Evolutionary conservation across 2,329 filamentous ascomycete species (phyloP).

Genomic region (Capronia coronata): DNA sequence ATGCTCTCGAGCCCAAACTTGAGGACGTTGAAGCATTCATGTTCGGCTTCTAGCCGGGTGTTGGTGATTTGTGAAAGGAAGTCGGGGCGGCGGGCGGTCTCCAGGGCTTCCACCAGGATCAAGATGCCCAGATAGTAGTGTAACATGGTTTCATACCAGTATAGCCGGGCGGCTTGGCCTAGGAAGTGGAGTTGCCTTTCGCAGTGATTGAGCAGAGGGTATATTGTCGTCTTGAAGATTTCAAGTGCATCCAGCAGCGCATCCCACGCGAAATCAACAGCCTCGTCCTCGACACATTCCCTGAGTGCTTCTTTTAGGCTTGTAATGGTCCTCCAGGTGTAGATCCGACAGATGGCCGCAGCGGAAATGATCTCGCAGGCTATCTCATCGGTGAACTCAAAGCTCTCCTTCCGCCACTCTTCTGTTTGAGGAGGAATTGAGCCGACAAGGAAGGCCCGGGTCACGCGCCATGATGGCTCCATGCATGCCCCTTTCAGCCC

Average conservation of each 20-base stretch:
- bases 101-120: conserved; percentile 28
- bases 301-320: conserved; percentile 31
- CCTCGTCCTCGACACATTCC: conserved; percentile 30
- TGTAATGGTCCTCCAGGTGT: conserved; percentile 30
- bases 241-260: no score
- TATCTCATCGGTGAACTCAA: conserved; percentile 28
- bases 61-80: conserved; percentile 24
- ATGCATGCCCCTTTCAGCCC: conserved; percentile 31
- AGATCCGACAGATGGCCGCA: conserved; percentile 29
- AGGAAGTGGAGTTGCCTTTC: conserved; percentile 31
- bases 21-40: conserved; percentile 28
- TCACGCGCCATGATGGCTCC: conserved; percentile 30
- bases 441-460: conserved; percentile 27
- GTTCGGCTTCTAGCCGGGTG: conserved; percentile 26
- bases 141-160: conserved; percentile 30
- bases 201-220: conserved; percentile 26
- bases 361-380: conserved; percentile 31
- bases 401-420: conserved; percentile 26
- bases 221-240: conserved; percentile 30
- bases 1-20: conserved; percentile 30
- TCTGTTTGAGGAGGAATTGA: conserved; percentile 26
- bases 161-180: conserved; percentile 29
- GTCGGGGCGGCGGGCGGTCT: conserved; percentile 27
- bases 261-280: conserved; percentile 28
- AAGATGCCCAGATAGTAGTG: conserved; percentile 31